These are phyloP conservation scores for Sclerotinia trifoliorum DNA, from an alignment of 2,329 filamentous ascomycete genomes.

Conservation along the genomic window DNA sequence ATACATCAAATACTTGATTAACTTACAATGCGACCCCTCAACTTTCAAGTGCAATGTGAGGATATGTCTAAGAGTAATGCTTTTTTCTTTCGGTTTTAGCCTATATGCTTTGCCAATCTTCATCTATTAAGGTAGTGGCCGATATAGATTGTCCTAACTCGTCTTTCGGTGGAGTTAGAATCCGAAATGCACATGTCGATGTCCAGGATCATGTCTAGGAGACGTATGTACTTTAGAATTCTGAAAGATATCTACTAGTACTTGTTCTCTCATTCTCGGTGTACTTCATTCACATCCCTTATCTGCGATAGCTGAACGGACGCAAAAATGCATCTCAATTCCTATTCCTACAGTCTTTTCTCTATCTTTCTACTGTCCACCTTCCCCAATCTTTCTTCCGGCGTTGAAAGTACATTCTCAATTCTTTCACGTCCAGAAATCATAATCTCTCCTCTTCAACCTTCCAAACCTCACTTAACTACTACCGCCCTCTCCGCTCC, in stretches of 20 bases:
- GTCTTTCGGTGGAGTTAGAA: conserved; percentile 11
- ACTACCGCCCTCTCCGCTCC: not conserved
- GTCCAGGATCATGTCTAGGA: not conserved
- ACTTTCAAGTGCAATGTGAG: not conserved
- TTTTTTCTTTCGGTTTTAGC: conserved; percentile 3
- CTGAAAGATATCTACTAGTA: not conserved
- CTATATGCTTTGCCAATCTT: not conserved
- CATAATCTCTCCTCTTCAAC: conserved; percentile 10
- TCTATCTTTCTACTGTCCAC: not conserved
- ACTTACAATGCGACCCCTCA: not conserved
- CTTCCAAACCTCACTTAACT: conserved; percentile 1
- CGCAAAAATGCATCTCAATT: conserved; percentile 8
- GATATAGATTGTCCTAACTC: not conserved
- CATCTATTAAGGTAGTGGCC: not conserved
- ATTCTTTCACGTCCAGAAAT: not conserved
- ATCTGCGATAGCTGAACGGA: not conserved
- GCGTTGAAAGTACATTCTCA: not conserved
- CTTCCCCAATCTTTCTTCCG: conserved; percentile 3
- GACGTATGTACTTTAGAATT: not conserved
- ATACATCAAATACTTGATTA: not conserved
- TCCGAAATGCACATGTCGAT: not conserved
- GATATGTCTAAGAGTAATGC: not conserved
- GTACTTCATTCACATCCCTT: not conserved
- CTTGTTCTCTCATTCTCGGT: not conserved
- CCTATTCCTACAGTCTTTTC: not conserved